Conservation (phyloP, 202 grass and related monocot genomes). For the Zoysia matrella region DNA sequence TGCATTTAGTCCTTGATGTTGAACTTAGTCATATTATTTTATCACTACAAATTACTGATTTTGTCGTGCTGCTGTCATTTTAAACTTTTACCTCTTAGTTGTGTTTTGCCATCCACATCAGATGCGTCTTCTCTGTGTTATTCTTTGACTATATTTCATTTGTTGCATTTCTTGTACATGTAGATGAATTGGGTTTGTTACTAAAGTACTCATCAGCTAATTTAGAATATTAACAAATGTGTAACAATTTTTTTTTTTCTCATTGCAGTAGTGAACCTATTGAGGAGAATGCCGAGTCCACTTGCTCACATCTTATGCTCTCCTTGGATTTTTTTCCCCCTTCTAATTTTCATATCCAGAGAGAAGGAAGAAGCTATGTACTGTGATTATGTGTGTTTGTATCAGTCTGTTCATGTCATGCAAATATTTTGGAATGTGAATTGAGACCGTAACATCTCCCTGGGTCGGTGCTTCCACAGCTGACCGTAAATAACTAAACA, state of each 20-base stretch:
- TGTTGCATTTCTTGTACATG: no score
- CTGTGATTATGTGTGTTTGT: conserved; percentile 36
- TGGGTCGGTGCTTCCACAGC: not conserved
- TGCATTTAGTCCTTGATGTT: not conserved
- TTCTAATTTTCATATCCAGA: not conserved
- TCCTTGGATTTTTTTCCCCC: not conserved
- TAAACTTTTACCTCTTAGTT: no score
- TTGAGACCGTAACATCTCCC: not conserved
- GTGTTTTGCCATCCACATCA: no score
- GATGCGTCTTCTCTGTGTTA: no score
- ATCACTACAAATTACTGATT: not conserved
- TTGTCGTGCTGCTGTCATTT: not conserved
- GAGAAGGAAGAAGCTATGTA: not conserved
- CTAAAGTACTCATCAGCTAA: no score
- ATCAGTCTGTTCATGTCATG: not conserved
- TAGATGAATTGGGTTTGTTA: no score
- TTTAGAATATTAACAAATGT: no score
- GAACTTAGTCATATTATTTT: not conserved
- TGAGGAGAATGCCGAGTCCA: not conserved
- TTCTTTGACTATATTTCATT: no score
- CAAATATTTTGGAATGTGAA: not conserved
- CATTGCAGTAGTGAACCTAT: not conserved
- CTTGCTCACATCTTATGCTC: not conserved
- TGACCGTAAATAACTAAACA: not conserved
- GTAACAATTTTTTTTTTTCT: not conserved